Percentiles rank a stretch among this genome's conserved stretches.
Conservation (phyloP, 192 early-diverging fungal genomes). For the Physocladia obscura region DNA sequence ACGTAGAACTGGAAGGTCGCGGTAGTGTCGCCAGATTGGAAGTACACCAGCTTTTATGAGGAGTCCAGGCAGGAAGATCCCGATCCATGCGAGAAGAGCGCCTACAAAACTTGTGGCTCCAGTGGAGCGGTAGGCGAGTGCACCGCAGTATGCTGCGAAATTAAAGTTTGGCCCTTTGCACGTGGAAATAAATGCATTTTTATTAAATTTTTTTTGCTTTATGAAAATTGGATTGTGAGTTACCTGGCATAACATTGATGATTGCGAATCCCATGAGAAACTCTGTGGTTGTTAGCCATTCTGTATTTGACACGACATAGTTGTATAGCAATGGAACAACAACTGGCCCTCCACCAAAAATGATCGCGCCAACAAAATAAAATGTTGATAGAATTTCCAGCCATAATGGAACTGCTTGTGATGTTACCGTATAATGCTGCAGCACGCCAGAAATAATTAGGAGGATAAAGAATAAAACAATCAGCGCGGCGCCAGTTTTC, state of each 20-base stretch:
- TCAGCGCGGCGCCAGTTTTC: conserved; percentile 28
- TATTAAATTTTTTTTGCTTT: conserved; percentile 14
- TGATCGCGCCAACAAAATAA: conserved; percentile 62
- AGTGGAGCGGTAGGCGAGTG: conserved; percentile 47
- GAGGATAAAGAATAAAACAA: conserved; percentile 47
- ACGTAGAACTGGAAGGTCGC: not conserved
- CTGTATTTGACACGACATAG: conserved; percentile 47
- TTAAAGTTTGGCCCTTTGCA: conserved; percentile 68
- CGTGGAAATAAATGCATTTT: not conserved
- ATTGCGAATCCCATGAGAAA: conserved; percentile 67
- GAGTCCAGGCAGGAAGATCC: conserved; percentile 66
- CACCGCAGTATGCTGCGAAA: conserved; percentile 66
- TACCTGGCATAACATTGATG: conserved; percentile 53
- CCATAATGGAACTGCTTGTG: conserved; percentile 4
- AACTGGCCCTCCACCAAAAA: conserved; percentile 69
- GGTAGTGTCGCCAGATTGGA: conserved; percentile 56
- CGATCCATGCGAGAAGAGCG: conserved; percentile 55
- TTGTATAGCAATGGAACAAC: conserved; percentile 54
- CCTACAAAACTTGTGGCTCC: conserved; percentile 39
- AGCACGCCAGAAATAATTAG: conserved; percentile 53
- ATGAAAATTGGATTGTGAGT: conserved; percentile 45
- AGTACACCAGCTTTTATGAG: conserved; percentile 60
- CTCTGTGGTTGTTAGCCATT: conserved; percentile 56
- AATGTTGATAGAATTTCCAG: conserved; percentile 49
- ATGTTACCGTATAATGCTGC: too few relatives aligned